These are phyloP conservation scores for Termitomyces sp. DNA, from an alignment of 768 basidiomycete genomes.

Conservation along the genomic window DNA sequence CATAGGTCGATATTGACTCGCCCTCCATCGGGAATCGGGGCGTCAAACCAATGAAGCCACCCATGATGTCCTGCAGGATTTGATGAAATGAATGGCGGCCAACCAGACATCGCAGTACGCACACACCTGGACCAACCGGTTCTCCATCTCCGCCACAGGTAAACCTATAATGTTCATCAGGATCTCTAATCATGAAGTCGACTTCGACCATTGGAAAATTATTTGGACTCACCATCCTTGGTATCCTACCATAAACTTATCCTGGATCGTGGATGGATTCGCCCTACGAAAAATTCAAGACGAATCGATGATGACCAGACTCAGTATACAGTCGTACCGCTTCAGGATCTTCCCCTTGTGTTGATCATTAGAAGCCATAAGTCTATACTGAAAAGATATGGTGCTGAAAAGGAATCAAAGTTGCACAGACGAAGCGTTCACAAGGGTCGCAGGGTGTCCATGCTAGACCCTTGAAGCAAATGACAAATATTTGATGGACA, in stretches of 20 bases:
- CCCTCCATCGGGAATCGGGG: constrained; percentile 65
- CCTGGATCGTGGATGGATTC: constrained; percentile 71
- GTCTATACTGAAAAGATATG: neutral
- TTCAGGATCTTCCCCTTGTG: constrained; percentile 29
- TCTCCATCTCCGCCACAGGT: constrained; percentile 66
- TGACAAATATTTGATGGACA: neutral
- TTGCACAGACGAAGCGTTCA: constrained; percentile 4
- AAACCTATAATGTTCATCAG: constrained; percentile 42
- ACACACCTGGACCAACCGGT: constrained; percentile 55
- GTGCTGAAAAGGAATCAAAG: neutral
- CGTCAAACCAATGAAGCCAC: constrained; percentile 81
- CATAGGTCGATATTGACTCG: constrained; percentile 71
- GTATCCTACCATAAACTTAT: constrained; percentile 83
- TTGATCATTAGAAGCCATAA: constrained; percentile 23
- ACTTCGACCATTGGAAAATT: neutral
- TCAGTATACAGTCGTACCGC: constrained; percentile 24
- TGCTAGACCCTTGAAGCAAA: neutral
- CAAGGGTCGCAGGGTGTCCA: neutral
- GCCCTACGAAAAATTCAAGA: constrained; percentile 33
- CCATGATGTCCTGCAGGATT: constrained; percentile 58
- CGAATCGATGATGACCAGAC: neutral
- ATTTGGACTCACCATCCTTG: constrained; percentile 63
- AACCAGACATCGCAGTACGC: neutral
- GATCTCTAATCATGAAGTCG: neutral
- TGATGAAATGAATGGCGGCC: neutral